phyloP scores from a whole-genome alignment of 2,329 filamentous ascomycete species.

The Achaetomium macrosporum region DNA sequence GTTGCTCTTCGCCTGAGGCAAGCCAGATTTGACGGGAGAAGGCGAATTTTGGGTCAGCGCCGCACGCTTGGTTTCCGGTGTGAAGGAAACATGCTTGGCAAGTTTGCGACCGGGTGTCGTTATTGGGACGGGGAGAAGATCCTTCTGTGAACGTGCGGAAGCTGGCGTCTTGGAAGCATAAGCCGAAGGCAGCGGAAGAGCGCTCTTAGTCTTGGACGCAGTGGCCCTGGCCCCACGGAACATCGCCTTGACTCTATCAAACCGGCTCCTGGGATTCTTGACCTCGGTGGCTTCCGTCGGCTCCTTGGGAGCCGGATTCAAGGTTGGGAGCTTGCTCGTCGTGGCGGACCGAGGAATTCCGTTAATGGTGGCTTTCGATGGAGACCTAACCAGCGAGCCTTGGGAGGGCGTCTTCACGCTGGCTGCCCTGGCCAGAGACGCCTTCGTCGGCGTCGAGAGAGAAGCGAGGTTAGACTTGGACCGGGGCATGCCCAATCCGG shows the following conservation, averaged over 20 bases:
- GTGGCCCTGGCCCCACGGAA: conserved; percentile 39
- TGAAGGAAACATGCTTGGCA: conserved; percentile 74
- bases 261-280: conserved; percentile 44
- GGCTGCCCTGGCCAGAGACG: conserved; percentile 60
- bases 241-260: conserved; percentile 55
- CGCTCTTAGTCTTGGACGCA: conserved; percentile 38
- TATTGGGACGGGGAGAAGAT: conserved; percentile 46
- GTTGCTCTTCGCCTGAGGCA: conserved; percentile 32
- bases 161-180: conserved; percentile 43
- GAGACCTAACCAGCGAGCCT: conserved; percentile 47
- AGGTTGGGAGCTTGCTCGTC: conserved; percentile 37
- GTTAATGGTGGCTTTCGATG: conserved; percentile 43
- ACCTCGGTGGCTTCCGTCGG: conserved; percentile 25
- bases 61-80: conserved; percentile 57
- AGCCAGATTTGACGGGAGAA: conserved; percentile 48
- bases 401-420: conserved; percentile 46
- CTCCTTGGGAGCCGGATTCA: conserved; percentile 23
- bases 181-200: conserved; percentile 41
- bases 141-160: conserved; percentile 43
- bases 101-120: conserved; percentile 63
- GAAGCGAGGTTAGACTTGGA: conserved; percentile 47
- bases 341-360: conserved; percentile 47
- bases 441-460: conserved; percentile 72
- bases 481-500: conserved; percentile 38
- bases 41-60: conserved; percentile 45